Base-by-base conservation (phyloP, 495 filamentous ascomycete genomes). In the Aspergillus mulundensis region DNA sequence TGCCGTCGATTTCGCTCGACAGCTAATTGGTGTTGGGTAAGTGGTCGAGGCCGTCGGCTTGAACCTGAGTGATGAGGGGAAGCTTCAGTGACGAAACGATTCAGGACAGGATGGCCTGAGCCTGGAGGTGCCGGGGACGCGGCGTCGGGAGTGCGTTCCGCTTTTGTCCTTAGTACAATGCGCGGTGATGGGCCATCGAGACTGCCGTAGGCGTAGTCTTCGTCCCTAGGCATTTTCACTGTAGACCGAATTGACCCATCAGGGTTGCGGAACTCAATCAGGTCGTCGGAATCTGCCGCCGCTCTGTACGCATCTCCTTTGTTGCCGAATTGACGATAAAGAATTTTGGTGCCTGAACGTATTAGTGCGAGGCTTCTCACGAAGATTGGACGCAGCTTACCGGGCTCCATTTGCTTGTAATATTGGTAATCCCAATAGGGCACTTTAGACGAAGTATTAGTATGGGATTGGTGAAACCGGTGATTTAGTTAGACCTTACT, bases 1-100 rank as follows among this genome's bases (percentile, higher is more conserved):
- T 94, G 85, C 36, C 85, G 88, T 8, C 95, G 82, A 66, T 96
- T 96, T 44, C 87, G 83, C 61, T 96, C 90, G 4, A 97, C 89
- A 7, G 92, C 94, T 25, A 95, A 77, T 64, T 98, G 94, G 68
- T 98, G 94, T 10, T 90, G 87, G 0, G 94, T 98, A 18, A 95
- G 80, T 4, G 91, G 93, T 6, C 94, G 83, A 3, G 87, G 83
- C n/a, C 87, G 84, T 51, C 85, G 82, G 46, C 69, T 65, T 18
- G 66, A 62, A 30, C 61, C 45, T 18, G 65, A 62, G 16, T 61
- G 66, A 15, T 68, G 62, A 18, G 70, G 61, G 20, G 70, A 67
- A 15, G 71, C 63, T 53, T 77, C 75, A 5, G 68, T 65, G 38
- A 74, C 67, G 53, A 75, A 81, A n/a, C 74, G 70, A 50, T 77